phyloP scores from a whole-genome alignment of 2,329 filamentous ascomycete species.

The Fusarium sp. region DNA sequence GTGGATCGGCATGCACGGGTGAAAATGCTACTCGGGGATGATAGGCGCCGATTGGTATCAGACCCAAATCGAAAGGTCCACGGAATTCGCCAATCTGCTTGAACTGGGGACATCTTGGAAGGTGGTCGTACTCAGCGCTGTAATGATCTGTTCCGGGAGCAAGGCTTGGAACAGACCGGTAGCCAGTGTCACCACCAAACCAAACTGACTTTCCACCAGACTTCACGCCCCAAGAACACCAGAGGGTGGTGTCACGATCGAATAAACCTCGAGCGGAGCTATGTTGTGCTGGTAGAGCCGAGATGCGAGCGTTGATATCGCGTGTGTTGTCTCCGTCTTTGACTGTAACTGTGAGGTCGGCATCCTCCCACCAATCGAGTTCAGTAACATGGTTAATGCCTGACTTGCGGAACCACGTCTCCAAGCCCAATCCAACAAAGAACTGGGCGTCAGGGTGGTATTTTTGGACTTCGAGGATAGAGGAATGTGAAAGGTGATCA shows the following conservation, averaged over 20 bases:
- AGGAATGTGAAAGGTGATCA: conserved; percentile 86
- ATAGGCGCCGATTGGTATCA: conserved; percentile 95
- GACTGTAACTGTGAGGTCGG: conserved; percentile 71
- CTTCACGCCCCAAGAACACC: conserved; percentile 86
- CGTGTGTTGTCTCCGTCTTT: conserved; percentile 47
- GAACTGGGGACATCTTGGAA: conserved; percentile 86
- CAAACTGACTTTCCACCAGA: conserved; percentile 82
- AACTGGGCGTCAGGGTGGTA: conserved; percentile 84
- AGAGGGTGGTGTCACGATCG: conserved; percentile 82
- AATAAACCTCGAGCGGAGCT: conserved; percentile 74
- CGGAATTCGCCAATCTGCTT: conserved; percentile 81
- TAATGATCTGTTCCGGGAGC: conserved; percentile 76
- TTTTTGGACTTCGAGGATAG: conserved; percentile 75
- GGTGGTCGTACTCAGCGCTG: conserved; percentile 69
- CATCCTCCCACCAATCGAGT: conserved; percentile 94
- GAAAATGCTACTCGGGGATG: conserved; percentile 78
- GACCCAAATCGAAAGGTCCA: conserved; percentile 88
- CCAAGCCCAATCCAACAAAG: conserved; percentile 86
- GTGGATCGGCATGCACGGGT: conserved; percentile 85
- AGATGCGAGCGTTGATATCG: conserved; percentile 75
- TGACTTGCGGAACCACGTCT: conserved; percentile 79
- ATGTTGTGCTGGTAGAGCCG: conserved; percentile 86
- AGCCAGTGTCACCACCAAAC: conserved; percentile 93
- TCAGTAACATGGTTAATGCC: conserved; percentile 85
- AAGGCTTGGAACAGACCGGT: conserved; percentile 78